Base-by-base conservation (phyloP, 1,284 basidiomycete species). In the Cryptococcus sp. region DNA sequence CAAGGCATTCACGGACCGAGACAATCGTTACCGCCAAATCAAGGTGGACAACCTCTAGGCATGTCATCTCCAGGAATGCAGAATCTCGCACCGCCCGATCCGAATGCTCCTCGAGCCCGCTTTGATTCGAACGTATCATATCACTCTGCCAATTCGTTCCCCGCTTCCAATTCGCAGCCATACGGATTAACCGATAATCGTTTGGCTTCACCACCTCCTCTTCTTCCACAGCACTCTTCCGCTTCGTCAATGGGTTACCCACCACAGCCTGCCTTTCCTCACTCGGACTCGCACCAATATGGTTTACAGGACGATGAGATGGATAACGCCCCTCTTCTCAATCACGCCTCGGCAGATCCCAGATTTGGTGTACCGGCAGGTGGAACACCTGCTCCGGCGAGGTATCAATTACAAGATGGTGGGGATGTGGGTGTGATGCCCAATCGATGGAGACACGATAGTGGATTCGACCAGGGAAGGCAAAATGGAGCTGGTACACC, bases 281-380 rank as follows among this genome's bases (percentile, higher is more conserved):
- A 52, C 21, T 32, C 32, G 22, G 47, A 21, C 23, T 14, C 41
- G 18, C 32, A 34, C 16, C 21, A 46, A 50, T 50, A 50, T 48
- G 42, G 52, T 9, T 54, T 53, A 13, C 57, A 62, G 3, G 71
- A 70, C 44, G 69, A 72, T 51, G 57, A 60, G 31, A 67, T 63
- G 51, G 71, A 73, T 53, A 61, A 63, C 25, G 64, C 64, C 10
- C 71, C 71, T 2, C 54, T 73, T 1, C 48, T 73, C 0, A 24
- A 57, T 3, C 67, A 69, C 40, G 67, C 66, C 14, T 50, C 53
- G 9, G 59, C 63, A 4, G 63, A 66, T 52, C 41, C 61, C 7
- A 32, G 64, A 28, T 65, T 69, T 47, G 64, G 62, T 32, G 58
- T 63, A 7, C 57, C 60, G 2, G 49, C 51, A 16, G 39, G 39